A percentile compares a stretch with the other conserved stretches of the same genome.
These are phyloP conservation scores for Erodium maritimum DNA, from an alignment of 345 rosid species.

Conservation along the genomic window DNA sequence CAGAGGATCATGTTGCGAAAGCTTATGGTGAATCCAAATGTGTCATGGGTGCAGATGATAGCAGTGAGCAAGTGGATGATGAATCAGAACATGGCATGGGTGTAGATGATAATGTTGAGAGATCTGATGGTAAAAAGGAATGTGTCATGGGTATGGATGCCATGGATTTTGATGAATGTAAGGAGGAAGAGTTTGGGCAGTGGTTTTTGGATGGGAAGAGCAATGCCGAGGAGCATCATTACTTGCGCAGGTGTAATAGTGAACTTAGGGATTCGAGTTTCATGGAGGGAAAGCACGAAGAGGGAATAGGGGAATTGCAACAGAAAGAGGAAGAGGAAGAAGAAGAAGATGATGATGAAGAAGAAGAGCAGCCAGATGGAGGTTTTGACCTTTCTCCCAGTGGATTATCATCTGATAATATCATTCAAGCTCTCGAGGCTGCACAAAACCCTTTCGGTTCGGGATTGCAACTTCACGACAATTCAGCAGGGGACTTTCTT, in stretches of 20 bases:
- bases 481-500: constrained; percentile 47
- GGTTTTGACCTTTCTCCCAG: constrained; percentile 37
- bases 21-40: too few relatives aligned
- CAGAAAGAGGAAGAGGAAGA: constrained; percentile 30
- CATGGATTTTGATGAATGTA: constrained; percentile 37
- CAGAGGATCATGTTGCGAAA: too few relatives aligned
- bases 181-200: constrained; percentile 21
- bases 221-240: constrained; percentile 22
- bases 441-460: constrained; percentile 38
- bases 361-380: constrained; percentile 12
- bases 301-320: constrained; percentile 18
- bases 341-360: constrained; percentile 25
- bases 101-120: constrained; percentile 2
- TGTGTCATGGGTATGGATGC: constrained; percentile 13
- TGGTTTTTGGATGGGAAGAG: constrained; percentile 31
- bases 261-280: constrained; percentile 12
- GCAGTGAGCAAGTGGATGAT: neutral
- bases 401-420: constrained; percentile 39
- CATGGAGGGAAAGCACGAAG: constrained; percentile 18
- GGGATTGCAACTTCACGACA: constrained; percentile 36
- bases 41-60: constrained; percentile 4
- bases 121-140: neutral
- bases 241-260: constrained; percentile 35
- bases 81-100: constrained; percentile 1
- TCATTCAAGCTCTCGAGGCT: constrained; percentile 51